Conservation (phyloP, 805 yeast genomes). For the Nakazawaea molendinolei region DNA sequence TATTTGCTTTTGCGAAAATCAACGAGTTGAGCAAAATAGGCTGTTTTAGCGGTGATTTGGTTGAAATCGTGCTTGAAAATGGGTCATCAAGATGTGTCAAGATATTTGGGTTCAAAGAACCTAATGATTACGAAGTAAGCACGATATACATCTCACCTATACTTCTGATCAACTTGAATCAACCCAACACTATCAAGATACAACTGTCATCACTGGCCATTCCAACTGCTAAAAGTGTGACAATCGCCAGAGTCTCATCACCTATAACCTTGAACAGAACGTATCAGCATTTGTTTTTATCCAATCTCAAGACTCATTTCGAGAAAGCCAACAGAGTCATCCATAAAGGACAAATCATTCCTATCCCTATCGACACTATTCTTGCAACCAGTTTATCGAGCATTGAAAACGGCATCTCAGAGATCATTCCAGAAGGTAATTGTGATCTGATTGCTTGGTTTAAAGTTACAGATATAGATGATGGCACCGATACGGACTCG, state of each 20-base stretch:
- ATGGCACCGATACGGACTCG: conserved; percentile 13
- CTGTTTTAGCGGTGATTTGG: conserved; percentile 63
- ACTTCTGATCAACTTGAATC: conserved; percentile 40
- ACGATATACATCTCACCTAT: conserved; percentile 58
- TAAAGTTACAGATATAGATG: conserved; percentile 50
- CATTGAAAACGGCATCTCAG: conserved; percentile 21
- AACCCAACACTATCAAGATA: conserved; percentile 21
- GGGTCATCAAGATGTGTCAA: conserved; percentile 26
- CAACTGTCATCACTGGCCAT: conserved; percentile 19
- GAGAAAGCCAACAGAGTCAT: conserved; percentile 54
- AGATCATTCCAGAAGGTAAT: conserved; percentile 48
- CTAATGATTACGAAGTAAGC: conserved; percentile 36
- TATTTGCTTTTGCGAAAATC: conserved; percentile 39
- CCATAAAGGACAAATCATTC: conserved; percentile 59
- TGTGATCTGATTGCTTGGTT: conserved; percentile 86
- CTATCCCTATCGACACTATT: conserved; percentile 68
- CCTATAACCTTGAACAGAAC: conserved; percentile 61
- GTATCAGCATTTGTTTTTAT: conserved; percentile 52
- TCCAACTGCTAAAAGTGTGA: conserved; percentile 55
- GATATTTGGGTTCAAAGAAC: conserved; percentile 58
- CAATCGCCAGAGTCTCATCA: conserved; percentile 61
- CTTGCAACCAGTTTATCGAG: conserved; percentile 42
- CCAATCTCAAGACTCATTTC: conserved; percentile 57
- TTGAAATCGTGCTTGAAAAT: conserved; percentile 22
- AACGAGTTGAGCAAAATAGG: conserved; percentile 51